Percentiles rank a stretch among this genome's conserved stretches.
These are phyloP conservation scores for Botryotinia globosa DNA, from an alignment of 2,329 filamentous ascomycete genomes.

Conservation along the genomic window DNA sequence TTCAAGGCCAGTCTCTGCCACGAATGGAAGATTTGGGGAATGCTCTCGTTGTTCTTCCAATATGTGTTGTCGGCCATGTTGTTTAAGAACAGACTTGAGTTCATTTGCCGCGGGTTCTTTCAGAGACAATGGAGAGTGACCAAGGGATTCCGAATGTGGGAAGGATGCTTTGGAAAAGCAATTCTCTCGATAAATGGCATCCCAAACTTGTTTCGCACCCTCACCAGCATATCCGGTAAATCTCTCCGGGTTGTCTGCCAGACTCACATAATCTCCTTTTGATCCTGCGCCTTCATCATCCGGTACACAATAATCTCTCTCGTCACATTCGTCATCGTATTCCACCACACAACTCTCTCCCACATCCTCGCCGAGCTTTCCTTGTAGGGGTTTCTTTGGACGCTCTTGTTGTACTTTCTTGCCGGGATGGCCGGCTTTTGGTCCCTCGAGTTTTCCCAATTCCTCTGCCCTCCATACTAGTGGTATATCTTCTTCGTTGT, in stretches of 20 bases:
- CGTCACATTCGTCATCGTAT: slow-evolving; percentile 95
- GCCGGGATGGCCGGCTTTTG: slow-evolving; percentile 83
- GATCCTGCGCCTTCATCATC: slow-evolving; percentile 84
- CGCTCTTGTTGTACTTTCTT: slow-evolving; percentile 69
- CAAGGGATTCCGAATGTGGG: slow-evolving; percentile 56
- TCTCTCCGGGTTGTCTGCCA: slow-evolving; percentile 88
- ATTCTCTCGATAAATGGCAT: slow-evolving; percentile 95
- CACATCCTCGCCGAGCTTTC: slow-evolving; percentile 78
- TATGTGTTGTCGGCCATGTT: slow-evolving; percentile 57
- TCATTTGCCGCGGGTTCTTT: slow-evolving; percentile 53
- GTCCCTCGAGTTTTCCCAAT: slow-evolving; percentile 87
- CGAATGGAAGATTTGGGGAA: slow-evolving; percentile 53
- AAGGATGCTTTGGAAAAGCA: slow-evolving; percentile 77
- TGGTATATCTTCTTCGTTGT: slow-evolving; percentile 93
- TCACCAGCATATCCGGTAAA: slow-evolving; percentile 92
- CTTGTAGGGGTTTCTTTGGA: slow-evolving; percentile 72
- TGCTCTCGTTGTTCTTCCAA: slow-evolving; percentile 59
- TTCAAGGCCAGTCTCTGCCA: slow-evolving; percentile 65
- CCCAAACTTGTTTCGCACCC: slow-evolving; percentile 87
- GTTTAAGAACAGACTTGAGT: slow-evolving; percentile 59
- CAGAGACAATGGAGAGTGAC: slow-evolving; percentile 39
- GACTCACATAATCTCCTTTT: slow-evolving; percentile 94
- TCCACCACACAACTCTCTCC: slow-evolving; percentile 96
- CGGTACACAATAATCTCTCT: slow-evolving; percentile 92
- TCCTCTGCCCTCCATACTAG: slow-evolving; percentile 88